Base-by-base conservation (phyloP, 1,284 basidiomycete genomes). In the Puccinia novopanici region DNA sequence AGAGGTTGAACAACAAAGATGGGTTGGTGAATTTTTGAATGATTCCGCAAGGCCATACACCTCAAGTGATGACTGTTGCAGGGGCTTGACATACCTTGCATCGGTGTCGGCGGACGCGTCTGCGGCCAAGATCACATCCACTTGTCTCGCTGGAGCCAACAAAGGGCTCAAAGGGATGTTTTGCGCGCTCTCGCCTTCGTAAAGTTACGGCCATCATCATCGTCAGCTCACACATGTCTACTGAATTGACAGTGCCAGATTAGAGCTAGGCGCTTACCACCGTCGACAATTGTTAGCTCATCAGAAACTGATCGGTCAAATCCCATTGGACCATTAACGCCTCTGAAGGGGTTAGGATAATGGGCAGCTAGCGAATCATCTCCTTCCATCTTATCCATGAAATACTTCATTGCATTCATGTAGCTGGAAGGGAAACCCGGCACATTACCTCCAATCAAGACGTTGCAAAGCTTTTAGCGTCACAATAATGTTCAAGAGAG, bases 71-170 rank as follows among this genome's bases (percentile, higher is more conserved):
- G n/a, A n/a, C n/a, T n/a, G n/a, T n/a, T n/a, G n/a, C n/a, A n/a
- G n/a, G 15, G n/a, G n/a, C n/a, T n/a, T n/a, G 19, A n/a, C 30
- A 12, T 90, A 93, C 65, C 82, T 84, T 81, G 89, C 87, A 15
- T 81, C 84, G 0, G 85, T 80, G 82, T 90, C 89, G 81, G 89
- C 87, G 79, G 89, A 90, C 4, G 87, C 88, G 83, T 93, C 92
- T 10, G 91, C 84, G 0, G 89, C 91, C 24, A 93, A 87, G 75
- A 93, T 88, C 5, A 91, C 87, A 84, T 93, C 92, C 40, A 93
- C 77, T 0, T 84, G 86, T 61, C 92, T 88, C 0, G 89, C 88
- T 65, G 89, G 90, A 61, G 91, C 89, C 78, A 93, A 88, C 10
- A 91, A 84, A 4, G 90, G 89, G 12, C 88, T 89, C 30, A 91